Conservation (phyloP, 352 stramenopile genomes). For the Globisporangium perplexum region DNA sequence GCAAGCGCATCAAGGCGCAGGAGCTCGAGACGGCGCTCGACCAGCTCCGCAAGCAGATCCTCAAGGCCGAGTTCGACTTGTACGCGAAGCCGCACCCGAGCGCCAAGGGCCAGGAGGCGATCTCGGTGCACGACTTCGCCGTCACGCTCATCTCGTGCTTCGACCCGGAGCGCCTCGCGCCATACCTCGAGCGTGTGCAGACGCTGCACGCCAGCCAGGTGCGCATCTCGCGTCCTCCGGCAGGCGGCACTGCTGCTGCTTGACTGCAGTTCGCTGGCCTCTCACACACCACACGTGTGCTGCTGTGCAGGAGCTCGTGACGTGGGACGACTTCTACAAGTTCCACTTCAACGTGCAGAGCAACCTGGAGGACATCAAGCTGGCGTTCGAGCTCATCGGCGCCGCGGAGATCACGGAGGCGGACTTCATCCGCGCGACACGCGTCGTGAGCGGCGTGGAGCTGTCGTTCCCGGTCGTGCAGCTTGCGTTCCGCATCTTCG, state of each 20-base stretch:
- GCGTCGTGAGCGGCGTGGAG: conserved; percentile 59
- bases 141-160: conserved; percentile 72
- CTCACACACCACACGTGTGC: neutral
- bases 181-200: conserved; percentile 58
- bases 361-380: conserved; percentile 66
- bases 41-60: conserved; percentile 46
- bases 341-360: conserved; percentile 75
- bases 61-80: conserved; percentile 66
- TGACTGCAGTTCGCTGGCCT: too few species aligned
- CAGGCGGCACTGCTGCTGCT: too few species aligned
- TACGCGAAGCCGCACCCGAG: conserved; percentile 44
- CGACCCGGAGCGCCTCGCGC: conserved; percentile 53
- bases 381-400: conserved; percentile 61
- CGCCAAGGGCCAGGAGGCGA: conserved; percentile 29
- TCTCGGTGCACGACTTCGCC: conserved; percentile 77
- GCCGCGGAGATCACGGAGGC: conserved; percentile 65
- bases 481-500: conserved; percentile 72
- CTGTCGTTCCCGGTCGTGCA: conserved; percentile 63
- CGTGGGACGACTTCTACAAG: conserved; percentile 64
- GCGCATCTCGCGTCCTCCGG: neutral
- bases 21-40: conserved; percentile 51
- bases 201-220: conserved; percentile 53
- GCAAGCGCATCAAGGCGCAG: conserved; percentile 47
- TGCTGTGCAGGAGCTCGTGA: conserved; percentile 41
- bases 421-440: conserved; percentile 65